Conservation (phyloP, 2,329 filamentous ascomycete species). For the Knoxdaviesia proteae region DNA sequence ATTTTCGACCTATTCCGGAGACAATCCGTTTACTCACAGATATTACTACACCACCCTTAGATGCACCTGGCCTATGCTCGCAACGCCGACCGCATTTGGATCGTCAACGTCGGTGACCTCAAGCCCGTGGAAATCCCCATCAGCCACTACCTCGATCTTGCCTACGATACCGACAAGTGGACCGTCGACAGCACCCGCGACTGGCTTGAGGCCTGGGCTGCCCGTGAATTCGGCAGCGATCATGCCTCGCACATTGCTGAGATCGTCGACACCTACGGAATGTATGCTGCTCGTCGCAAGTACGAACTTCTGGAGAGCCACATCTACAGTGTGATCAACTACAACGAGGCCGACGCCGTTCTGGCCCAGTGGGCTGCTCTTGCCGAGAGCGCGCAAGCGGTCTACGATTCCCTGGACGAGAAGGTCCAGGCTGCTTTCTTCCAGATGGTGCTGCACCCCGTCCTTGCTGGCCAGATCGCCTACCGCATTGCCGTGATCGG, state of each 20-base stretch:
- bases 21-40: neutral
- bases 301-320: conserved; percentile 35
- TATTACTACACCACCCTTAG: conserved; percentile 11
- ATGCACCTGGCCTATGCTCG: conserved; percentile 38
- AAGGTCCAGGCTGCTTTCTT: conserved; percentile 36
- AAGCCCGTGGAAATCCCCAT: conserved; percentile 45
- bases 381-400: conserved; percentile 26
- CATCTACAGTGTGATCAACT: conserved; percentile 41
- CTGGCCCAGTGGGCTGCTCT: conserved; percentile 29
- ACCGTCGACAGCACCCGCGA: conserved; percentile 29
- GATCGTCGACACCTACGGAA: conserved; percentile 25
- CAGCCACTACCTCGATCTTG: conserved; percentile 46
- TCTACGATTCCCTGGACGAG: conserved; percentile 31
- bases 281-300: conserved; percentile 14
- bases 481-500: conserved; percentile 29
- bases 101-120: conserved; percentile 46
- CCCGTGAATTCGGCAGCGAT: conserved; percentile 32
- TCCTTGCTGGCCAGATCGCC: conserved; percentile 33
- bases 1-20: neutral
- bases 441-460: conserved; percentile 38
- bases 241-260: conserved; percentile 28
- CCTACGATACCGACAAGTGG: conserved; percentile 39
- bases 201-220: conserved; percentile 36
- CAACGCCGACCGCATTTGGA: conserved; percentile 39
- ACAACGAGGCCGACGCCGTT: conserved; percentile 39